phyloP scores from a whole-genome alignment of 805 yeast species.

The Geotrichum ghanense region DNA sequence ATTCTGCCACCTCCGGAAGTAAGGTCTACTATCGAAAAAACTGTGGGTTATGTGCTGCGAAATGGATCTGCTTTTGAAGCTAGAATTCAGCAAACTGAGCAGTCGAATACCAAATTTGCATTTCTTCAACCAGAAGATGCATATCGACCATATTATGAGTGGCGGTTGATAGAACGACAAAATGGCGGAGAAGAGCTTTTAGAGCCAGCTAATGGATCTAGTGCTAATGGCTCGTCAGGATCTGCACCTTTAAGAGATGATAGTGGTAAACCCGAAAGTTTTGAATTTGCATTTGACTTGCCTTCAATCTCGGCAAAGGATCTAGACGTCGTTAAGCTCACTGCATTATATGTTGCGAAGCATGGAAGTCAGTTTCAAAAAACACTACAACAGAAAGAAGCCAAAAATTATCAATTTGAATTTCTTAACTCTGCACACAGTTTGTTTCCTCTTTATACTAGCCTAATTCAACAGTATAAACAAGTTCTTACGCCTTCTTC shows the following conservation, averaged over 20 bases:
- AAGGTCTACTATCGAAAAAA: constrained; percentile 48
- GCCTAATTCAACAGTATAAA: constrained; percentile 46
- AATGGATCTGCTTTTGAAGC: constrained; percentile 61
- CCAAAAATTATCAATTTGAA: constrained; percentile 44
- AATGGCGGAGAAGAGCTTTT: constrained; percentile 17
- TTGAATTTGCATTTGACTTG: constrained; percentile 22
- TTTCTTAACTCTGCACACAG: constrained; percentile 55
- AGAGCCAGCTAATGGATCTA: constrained; percentile 3
- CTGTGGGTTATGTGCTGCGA: constrained; percentile 56
- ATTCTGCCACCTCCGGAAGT: constrained; percentile 44
- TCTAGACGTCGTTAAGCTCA: constrained; percentile 53
- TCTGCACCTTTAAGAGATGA: constrained; percentile 2
- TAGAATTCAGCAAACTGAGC: constrained; percentile 38
- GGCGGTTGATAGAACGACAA: constrained; percentile 30
- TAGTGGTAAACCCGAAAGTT: constrained; percentile 9
- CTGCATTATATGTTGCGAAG: constrained; percentile 58
- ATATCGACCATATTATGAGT: constrained; percentile 45
- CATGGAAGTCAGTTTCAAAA: constrained; percentile 41
- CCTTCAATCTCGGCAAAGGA: constrained; percentile 48
- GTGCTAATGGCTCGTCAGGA: constrained; percentile 1
- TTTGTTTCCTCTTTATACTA: constrained; percentile 38
- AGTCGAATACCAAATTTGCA: constrained; percentile 42
- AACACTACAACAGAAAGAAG: constrained; percentile 26
- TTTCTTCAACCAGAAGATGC: constrained; percentile 48
- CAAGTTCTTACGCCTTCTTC: constrained; percentile 23